Evolutionary conservation across 2,329 filamentous ascomycete genomes (phyloP).

Genomic region (Seiridium unicorne): DNA sequence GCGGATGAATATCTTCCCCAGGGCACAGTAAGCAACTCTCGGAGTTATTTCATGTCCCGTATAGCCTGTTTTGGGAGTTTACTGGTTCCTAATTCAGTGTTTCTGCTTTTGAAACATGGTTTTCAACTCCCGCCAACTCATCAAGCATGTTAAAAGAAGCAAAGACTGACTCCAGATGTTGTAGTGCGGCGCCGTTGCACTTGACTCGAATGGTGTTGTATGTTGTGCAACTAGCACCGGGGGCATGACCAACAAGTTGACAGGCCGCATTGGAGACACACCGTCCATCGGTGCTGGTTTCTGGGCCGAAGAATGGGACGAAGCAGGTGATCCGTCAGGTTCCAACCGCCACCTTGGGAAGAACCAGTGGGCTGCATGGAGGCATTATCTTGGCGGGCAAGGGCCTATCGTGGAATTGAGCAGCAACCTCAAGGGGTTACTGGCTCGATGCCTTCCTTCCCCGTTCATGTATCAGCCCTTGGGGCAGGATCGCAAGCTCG

Average conservation of each 20-base stretch:
- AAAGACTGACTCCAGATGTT: no score
- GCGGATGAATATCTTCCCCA: slow-evolving; percentile 70
- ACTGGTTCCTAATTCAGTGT: no score
- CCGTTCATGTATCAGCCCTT: slow-evolving; percentile 39
- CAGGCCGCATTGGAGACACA: slow-evolving; percentile 82
- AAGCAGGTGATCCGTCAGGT: slow-evolving; percentile 15
- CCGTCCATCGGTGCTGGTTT: slow-evolving; percentile 81
- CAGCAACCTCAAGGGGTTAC: slow-evolving; percentile 41
- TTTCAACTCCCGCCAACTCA: no score
- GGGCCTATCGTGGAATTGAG: slow-evolving; percentile 38
- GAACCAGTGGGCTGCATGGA: not conserved
- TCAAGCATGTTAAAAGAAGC: no score
- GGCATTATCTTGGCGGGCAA: slow-evolving; percentile 14
- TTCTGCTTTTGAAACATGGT: no score
- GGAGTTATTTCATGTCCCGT: no score
- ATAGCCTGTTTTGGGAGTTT: no score
- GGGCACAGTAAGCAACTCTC: slow-evolving; percentile 52
- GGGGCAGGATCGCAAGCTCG: not conserved
- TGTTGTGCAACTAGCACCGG: slow-evolving; percentile 70
- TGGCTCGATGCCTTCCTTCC: slow-evolving; percentile 61
- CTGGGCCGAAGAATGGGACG: slow-evolving; percentile 82
- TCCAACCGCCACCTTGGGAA: slow-evolving; percentile 17
- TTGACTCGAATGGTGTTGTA: slow-evolving; percentile 73
- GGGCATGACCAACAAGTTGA: slow-evolving; percentile 85
- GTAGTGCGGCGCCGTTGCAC: slow-evolving; percentile 70